Evolutionary conservation across 1,284 basidiomycete species (phyloP).

Genomic region (Pulchroboletus neoregius): DNA sequence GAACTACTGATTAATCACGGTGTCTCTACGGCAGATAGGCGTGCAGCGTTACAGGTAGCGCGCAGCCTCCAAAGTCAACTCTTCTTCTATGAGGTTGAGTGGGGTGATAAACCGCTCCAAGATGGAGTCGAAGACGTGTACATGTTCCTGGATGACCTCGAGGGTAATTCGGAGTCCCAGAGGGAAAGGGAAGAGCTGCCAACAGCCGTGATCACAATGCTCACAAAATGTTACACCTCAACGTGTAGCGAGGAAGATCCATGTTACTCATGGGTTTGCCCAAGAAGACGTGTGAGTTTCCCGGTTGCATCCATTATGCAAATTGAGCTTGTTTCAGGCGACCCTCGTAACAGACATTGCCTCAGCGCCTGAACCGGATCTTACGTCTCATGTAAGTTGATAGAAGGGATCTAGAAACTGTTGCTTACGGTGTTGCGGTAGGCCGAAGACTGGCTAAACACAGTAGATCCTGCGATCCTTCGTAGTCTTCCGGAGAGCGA

Average conservation of each 20-base stretch:
- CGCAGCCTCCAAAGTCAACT: slow-evolving; percentile 87
- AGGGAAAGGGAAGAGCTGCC: slow-evolving; percentile 76
- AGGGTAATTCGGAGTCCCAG: slow-evolving; percentile 54
- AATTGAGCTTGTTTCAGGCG: slow-evolving; percentile 23
- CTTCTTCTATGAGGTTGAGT: slow-evolving; percentile 97
- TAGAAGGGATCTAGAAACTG: slow-evolving; percentile 4
- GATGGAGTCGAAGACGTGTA: slow-evolving; percentile 95
- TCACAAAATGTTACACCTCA: slow-evolving; percentile 84
- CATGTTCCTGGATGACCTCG: slow-evolving; percentile 90
- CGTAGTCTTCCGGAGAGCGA: slow-evolving; percentile 70
- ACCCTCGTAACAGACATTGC: slow-evolving; percentile 22
- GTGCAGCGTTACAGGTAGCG: slow-evolving; percentile 82
- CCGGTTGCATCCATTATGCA: background rate
- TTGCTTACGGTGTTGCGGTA: slow-evolving; percentile 24
- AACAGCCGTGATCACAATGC: slow-evolving; percentile 73
- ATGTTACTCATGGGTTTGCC: slow-evolving; percentile 75
- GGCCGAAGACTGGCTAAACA: slow-evolving; percentile 70
- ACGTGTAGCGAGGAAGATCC: slow-evolving; percentile 68
- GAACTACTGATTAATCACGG: slow-evolving; percentile 69
- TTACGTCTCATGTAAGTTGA: slow-evolving; percentile 25
- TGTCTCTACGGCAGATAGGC: slow-evolving; percentile 65
- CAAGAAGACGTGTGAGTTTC: slow-evolving; percentile 50
- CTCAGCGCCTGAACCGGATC: slow-evolving; percentile 26
- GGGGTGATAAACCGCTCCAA: slow-evolving; percentile 79
- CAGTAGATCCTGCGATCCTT: slow-evolving; percentile 67